These are phyloP conservation scores for Pseudopediastrum boryanum DNA, from an alignment of 139 green algal species.

Conservation along the genomic window DNA sequence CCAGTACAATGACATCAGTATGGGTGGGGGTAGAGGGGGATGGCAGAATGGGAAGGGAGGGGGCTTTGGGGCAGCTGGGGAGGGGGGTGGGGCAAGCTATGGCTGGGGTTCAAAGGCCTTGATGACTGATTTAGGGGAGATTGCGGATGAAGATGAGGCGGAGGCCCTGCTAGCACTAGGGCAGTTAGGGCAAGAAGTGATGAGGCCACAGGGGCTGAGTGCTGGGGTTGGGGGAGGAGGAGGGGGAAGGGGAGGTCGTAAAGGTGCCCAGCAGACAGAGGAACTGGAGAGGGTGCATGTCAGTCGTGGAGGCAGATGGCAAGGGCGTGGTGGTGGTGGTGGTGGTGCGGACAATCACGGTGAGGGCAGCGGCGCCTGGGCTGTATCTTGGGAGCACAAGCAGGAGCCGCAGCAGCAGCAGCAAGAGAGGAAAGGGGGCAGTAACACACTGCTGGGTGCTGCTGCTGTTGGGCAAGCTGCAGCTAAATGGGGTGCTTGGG, in stretches of 20 bases:
- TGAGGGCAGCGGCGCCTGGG: neutral
- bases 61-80: too few species aligned
- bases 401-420: neutral
- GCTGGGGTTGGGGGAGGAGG: neutral
- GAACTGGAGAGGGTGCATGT: neutral
- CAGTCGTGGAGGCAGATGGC: neutral
- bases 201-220: too few species aligned
- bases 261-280: neutral
- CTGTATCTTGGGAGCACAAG: neutral
- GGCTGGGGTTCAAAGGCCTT: too few species aligned
- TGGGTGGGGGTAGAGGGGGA: too few species aligned
- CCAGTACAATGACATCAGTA: too few species aligned
- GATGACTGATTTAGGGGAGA: neutral
- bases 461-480: neutral
- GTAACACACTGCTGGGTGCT: constrained; percentile 14
- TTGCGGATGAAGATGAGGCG: constrained; percentile 17
- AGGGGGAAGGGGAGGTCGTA: neutral
- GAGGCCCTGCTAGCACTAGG: constrained; percentile 18
- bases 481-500: neutral
- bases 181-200: constrained; percentile 12
- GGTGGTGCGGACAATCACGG: neutral
- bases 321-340: neutral
- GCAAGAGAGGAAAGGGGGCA: constrained; percentile 1
- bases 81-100: too few species aligned
- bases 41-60: too few species aligned